Conservation (phyloP, 768 basidiomycete genomes). For the Hygrocybe coccinea region DNA sequence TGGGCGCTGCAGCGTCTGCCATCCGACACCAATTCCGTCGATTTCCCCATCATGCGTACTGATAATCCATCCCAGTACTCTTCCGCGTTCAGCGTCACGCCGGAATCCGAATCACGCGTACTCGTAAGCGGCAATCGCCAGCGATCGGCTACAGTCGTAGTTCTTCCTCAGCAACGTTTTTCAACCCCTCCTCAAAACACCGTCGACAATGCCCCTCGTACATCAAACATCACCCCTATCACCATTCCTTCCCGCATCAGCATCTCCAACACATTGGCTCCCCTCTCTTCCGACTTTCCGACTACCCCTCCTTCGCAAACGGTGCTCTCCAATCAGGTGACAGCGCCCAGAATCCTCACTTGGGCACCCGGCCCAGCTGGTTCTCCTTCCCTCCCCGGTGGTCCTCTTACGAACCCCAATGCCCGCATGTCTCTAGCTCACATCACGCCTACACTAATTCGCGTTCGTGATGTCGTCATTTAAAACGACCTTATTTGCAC, state of each 20-base stretch:
- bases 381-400: slow-evolving; percentile 27
- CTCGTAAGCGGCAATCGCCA: slow-evolving; percentile 14
- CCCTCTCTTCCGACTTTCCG: slow-evolving; percentile 24
- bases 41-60: not conserved
- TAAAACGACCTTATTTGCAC: slow-evolving; percentile 14
- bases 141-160: slow-evolving; percentile 15
- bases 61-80: not conserved
- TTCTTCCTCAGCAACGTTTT: slow-evolving; percentile 4
- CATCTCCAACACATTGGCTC: slow-evolving; percentile 10
- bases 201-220: slow-evolving; percentile 22
- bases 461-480: slow-evolving; percentile 39
- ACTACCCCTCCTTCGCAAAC: slow-evolving; percentile 24
- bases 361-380: slow-evolving; percentile 38
- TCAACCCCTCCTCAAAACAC: slow-evolving; percentile 16
- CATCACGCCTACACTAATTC: slow-evolving; percentile 39
- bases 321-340: slow-evolving; percentile 54
- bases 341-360: slow-evolving; percentile 53
- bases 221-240: slow-evolving; percentile 35
- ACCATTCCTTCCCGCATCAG: slow-evolving; percentile 26
- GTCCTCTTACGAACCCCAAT: slow-evolving; percentile 54
- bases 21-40: slow-evolving; percentile 8
- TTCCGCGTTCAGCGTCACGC: slow-evolving; percentile 4
- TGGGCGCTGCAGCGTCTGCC: slow-evolving; percentile 12
- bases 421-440: slow-evolving; percentile 59
- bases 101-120: slow-evolving; percentile 7